Conservation (phyloP, 257 asterid species). For the Leptodermis oblonga region DNA sequence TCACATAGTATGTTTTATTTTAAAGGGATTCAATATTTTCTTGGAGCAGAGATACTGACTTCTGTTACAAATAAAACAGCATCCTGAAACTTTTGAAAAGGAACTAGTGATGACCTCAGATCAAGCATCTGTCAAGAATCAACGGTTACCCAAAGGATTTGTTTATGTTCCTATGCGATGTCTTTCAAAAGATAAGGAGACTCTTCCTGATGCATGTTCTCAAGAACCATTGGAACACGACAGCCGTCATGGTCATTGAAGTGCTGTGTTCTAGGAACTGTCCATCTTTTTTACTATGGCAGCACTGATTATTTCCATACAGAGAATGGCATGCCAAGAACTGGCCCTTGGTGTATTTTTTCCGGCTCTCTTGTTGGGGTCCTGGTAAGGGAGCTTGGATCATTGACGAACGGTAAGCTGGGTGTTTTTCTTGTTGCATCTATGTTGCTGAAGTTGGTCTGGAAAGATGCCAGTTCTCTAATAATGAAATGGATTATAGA, state of each 20-base stretch:
- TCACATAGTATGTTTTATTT: background rate
- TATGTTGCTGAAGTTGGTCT: no score
- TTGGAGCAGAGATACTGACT: background rate
- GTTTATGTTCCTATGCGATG: conserved; percentile 77
- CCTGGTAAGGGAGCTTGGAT: conserved; percentile 22
- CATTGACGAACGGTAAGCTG: conserved; percentile 35
- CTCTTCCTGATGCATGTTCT: conserved; percentile 39
- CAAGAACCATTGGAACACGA: conserved; percentile 40
- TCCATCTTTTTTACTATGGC: conserved; percentile 7
- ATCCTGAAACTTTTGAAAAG: conserved; percentile 68
- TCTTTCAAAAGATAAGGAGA: conserved; percentile 71
- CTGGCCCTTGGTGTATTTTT: background rate
- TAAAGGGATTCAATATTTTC: no score
- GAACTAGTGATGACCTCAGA: conserved; percentile 92
- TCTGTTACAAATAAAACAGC: conserved; percentile 31
- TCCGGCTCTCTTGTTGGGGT: conserved; percentile 1
- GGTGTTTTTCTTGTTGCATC: no score
- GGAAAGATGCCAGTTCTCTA: conserved; percentile 14
- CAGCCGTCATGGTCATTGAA: conserved; percentile 3
- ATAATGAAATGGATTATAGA: conserved; percentile 26
- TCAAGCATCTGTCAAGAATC: conserved; percentile 88
- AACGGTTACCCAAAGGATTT: conserved; percentile 78
- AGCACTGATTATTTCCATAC: background rate
- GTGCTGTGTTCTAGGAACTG: conserved; percentile 3
- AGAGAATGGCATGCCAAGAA: conserved; percentile 18